Base-by-base conservation (phyloP, 2,329 filamentous ascomycete species). In the Exserohilum rostratum region DNA sequence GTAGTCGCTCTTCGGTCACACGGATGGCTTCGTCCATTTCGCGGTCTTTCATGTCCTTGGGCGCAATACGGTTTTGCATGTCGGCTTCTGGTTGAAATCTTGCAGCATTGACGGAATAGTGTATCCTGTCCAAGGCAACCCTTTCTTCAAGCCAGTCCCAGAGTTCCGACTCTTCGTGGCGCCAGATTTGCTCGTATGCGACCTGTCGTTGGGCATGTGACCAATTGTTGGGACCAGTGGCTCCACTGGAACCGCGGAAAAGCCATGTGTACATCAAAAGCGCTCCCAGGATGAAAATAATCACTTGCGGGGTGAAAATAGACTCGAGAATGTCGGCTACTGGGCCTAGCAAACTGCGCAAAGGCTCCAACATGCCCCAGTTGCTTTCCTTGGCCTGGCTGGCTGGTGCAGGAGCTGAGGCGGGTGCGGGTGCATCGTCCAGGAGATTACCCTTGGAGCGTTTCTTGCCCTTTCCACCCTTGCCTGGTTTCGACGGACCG, bases 61-160 rank as follows among this genome's bases (percentile, higher is more conserved):
- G 58, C 4, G 53, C 55, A 2, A 86, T 80, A 29, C 81, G 82
- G 2, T 82, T 79, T 61, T 87, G 81, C 22, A 82, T 72, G 79
- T 61, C 73, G 68, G 61, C 69, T 61, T 54, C 75, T 67, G 54
- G 59, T 29, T 53, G 53, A 59, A 73, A 43, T 57, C 60, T 67
- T 55, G 13, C 58, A 48, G 67, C 34, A 30, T 62, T 56, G 49
- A 67, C 54, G 11, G 66, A 47, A 60, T 64, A 33, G 52, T 70
- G 64, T 55, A 74, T 64, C 55, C 80, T 79, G 51, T 91, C 88
- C 71, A 95, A 79, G 2, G 91, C 89, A 1, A 91, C 87, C 15
- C 93, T 84, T 66, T 96, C 90, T 73, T 97, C 93, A 4, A 97
- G 79, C 93, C 93, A 97, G 53, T 90, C 88, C 93, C 93, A 97